These are phyloP conservation scores for Styphnolobium japonicum DNA, from an alignment of 306 rosid genomes.

Conservation along the genomic window DNA sequence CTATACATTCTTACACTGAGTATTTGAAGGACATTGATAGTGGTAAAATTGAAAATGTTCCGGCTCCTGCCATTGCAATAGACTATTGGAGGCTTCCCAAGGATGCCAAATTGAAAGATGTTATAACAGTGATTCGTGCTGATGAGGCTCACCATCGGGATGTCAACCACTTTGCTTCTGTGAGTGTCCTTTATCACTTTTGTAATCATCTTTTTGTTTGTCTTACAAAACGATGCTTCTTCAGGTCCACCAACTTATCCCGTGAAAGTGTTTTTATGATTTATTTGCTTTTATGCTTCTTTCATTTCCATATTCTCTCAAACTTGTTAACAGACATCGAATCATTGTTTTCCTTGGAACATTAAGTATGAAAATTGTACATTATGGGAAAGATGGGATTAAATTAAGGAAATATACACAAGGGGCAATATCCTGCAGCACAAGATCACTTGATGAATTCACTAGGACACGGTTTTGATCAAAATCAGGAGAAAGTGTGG, in stretches of 20 bases:
- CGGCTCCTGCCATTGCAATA: constrained; percentile 47
- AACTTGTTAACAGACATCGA: neutral
- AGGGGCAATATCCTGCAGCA: neutral
- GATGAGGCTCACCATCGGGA: constrained; percentile 55
- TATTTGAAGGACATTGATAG: constrained; percentile 33
- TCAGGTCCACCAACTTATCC: neutral
- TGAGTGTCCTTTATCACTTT: constrained; percentile 26
- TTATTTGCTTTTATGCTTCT: constrained; percentile 1
- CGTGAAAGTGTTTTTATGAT: neutral
- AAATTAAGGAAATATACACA: neutral
- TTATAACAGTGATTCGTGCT: constrained; percentile 47
- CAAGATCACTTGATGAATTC: neutral
- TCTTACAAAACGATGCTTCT: neutral
- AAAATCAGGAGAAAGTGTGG: neutral
- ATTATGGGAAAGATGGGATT: neutral
- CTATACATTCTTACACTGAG: constrained; percentile 42
- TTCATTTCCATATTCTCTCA: neutral
- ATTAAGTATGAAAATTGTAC: neutral
- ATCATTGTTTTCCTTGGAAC: neutral
- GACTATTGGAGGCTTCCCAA: constrained; percentile 57
- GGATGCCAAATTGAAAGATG: constrained; percentile 43
- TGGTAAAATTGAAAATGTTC: constrained; percentile 42
- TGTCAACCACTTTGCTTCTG: constrained; percentile 51
- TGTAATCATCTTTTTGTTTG: neutral
- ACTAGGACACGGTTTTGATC: neutral